A percentile compares a stretch with the other conserved stretches of the same genome.
Conservation (phyloP, 768 basidiomycete species). For the Brasilioporus rufonigricans region DNA sequence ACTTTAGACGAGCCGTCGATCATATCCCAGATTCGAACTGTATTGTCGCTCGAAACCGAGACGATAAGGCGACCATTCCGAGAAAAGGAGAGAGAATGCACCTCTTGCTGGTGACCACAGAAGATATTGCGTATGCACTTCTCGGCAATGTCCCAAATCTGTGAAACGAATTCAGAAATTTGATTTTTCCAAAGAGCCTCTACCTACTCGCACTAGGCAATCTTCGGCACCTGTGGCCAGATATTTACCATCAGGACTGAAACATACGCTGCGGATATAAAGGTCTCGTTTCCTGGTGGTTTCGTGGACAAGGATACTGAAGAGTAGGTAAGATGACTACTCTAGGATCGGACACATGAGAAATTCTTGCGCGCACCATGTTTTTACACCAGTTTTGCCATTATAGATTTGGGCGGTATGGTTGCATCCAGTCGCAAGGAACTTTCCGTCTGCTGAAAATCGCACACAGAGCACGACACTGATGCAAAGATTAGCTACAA, state of each 20-base stretch:
- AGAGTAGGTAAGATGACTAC: conserved; percentile 9
- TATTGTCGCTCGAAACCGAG: conserved; percentile 78
- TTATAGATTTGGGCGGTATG: conserved; percentile 95
- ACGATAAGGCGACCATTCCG: conserved; percentile 83
- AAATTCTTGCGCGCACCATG: conserved; percentile 58
- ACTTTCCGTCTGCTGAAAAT: conserved; percentile 92
- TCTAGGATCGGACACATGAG: neutral
- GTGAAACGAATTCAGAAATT: conserved; percentile 10
- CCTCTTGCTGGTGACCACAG: conserved; percentile 88
- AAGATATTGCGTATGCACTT: conserved; percentile 78
- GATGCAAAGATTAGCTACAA: conserved; percentile 9
- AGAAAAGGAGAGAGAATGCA: conserved; percentile 92
- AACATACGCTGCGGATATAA: conserved; percentile 86
- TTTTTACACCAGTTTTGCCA: conserved; percentile 80
- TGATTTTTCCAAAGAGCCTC: neutral
- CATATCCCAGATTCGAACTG: conserved; percentile 75
- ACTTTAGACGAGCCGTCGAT: conserved; percentile 33
- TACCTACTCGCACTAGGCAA: conserved; percentile 78
- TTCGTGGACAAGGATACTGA: conserved; percentile 77
- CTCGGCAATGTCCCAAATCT: conserved; percentile 92
- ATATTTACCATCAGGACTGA: conserved; percentile 69
- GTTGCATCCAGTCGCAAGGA: conserved; percentile 94
- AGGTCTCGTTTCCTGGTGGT: conserved; percentile 71
- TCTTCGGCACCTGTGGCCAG: conserved; percentile 88
- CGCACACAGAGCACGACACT: conserved; percentile 89